Conservation (phyloP, 1,284 basidiomycete species). For the Cryptococcus sp. region DNA sequence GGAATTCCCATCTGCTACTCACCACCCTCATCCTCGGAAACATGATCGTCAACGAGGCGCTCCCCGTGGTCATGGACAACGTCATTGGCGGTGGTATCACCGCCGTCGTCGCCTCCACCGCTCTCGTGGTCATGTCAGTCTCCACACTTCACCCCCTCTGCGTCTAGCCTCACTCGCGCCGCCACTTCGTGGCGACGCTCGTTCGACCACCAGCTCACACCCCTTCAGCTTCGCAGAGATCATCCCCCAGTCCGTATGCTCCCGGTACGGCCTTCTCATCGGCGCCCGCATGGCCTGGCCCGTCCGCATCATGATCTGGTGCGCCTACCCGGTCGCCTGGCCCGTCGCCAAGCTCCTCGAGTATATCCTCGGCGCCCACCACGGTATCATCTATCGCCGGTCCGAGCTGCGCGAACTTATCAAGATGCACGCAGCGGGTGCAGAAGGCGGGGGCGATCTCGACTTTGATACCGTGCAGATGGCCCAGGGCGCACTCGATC, state of each 20-base stretch:
- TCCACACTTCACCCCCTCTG: neutral
- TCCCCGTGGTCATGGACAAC: conserved; percentile 81
- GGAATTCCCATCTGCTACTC: conserved; percentile 76
- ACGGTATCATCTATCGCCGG: conserved; percentile 50
- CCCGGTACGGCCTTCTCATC: conserved; percentile 84
- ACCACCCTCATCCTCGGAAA: conserved; percentile 78
- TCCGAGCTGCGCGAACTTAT: conserved; percentile 68
- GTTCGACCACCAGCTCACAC: neutral
- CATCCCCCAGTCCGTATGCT: conserved; percentile 69
- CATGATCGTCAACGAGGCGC: conserved; percentile 84
- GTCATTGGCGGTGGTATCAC: conserved; percentile 74
- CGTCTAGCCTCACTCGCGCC: no score
- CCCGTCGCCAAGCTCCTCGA: conserved; percentile 82
- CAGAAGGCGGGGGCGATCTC: conserved; percentile 64
- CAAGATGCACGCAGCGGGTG: conserved; percentile 62
- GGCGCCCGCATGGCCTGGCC: conserved; percentile 82
- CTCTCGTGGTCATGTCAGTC: conserved; percentile 76
- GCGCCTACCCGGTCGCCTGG: conserved; percentile 67
- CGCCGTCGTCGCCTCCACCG: conserved; percentile 74
- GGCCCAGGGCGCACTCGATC: conserved; percentile 68
- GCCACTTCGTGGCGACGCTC: no score
- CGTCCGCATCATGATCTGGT: conserved; percentile 64
- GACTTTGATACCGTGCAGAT: conserved; percentile 71
- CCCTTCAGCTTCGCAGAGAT: conserved; percentile 32
- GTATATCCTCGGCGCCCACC: conserved; percentile 64